These are phyloP conservation scores for Russula griseocarnosa DNA, from an alignment of 768 basidiomycete genomes.

Conservation along the genomic window DNA sequence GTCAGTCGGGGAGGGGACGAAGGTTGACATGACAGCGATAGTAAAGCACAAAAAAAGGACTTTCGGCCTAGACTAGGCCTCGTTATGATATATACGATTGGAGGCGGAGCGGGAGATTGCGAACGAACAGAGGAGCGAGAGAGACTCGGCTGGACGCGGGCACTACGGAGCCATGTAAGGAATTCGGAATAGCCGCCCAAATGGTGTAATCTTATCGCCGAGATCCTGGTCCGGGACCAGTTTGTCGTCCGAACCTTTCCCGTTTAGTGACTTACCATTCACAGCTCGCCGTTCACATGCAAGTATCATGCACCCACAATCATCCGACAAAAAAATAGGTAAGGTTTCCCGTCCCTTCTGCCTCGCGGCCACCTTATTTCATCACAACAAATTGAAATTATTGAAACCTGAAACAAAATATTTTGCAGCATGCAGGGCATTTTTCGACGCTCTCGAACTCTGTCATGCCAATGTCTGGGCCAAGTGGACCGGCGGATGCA, in stretches of 20 bases:
- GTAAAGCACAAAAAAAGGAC: background rate
- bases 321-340: constrained; percentile 51
- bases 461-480: constrained; percentile 65
- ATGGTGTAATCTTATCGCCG: background rate
- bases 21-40: constrained; percentile 38
- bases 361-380: constrained; percentile 3
- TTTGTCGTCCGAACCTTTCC: too few species aligned
- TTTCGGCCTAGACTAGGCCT: too few species aligned
- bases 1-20: constrained; percentile 43
- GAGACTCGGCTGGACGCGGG: background rate
- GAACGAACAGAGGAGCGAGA: background rate
- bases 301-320: constrained; percentile 77
- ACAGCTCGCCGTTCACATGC: constrained; percentile 6
- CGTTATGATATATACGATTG: background rate
- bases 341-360: constrained; percentile 24
- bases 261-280: background rate
- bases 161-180: background rate
- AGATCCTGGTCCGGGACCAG: background rate
- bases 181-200: background rate
- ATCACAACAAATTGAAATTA: too few species aligned
- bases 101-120: background rate
- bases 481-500: constrained; percentile 66
- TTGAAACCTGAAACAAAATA: constrained; percentile 12
- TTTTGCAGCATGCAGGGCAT: constrained; percentile 61
- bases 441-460: constrained; percentile 69